Base-by-base conservation (phyloP, 352 stramenopile species). In the Phytophthora tentaculata region DNA sequence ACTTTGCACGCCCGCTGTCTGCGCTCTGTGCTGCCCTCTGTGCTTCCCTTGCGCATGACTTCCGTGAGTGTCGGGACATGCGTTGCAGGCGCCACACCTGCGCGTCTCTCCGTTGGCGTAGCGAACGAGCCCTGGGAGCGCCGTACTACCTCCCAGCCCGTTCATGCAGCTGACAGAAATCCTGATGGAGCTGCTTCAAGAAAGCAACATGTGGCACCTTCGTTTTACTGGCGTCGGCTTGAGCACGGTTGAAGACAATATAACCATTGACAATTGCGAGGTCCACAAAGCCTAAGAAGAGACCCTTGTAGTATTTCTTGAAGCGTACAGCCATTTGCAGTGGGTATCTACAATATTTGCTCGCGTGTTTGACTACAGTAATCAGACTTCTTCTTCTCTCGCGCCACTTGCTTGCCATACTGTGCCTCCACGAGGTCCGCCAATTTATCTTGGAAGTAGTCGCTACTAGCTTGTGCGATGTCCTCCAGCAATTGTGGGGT, bases 251-350 rank as follows among this genome's bases (percentile, higher is more conserved):
- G 51, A 39, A 61, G 12, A 67, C 6, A 43, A 67, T 67, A 48
- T 29, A 67, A 0, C 28, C 35, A 10, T 56, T 60, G 41, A 56
- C 44, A 16, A 67, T 56, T 7, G 19, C 50, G 19, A 67, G 39
- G 50, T 61, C 50, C 3, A 61, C 29, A 3, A 67, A 35, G 3
- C 60, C 50, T 2, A 67, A 43, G 41, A 67, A 56, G 10, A 67
- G 6, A 6, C 39, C 49, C 12, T 56, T 60, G 28, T 61, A 60
- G 16, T 61, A 39, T 39, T 19, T 67, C 56, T 61, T 67, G 50
- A 56, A 60, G 13, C 22, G 35, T 4, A 39, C 10, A 23, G 41
- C 22, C 8, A 51, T 4, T 14, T 53, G 47, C 1, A 53, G 47
- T 4, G 47, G 26, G 5, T 53, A 35, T 17, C 22, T 53, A 37